Conservation (phyloP, 768 basidiomycete genomes). For the Tulasnella sp. region DNA sequence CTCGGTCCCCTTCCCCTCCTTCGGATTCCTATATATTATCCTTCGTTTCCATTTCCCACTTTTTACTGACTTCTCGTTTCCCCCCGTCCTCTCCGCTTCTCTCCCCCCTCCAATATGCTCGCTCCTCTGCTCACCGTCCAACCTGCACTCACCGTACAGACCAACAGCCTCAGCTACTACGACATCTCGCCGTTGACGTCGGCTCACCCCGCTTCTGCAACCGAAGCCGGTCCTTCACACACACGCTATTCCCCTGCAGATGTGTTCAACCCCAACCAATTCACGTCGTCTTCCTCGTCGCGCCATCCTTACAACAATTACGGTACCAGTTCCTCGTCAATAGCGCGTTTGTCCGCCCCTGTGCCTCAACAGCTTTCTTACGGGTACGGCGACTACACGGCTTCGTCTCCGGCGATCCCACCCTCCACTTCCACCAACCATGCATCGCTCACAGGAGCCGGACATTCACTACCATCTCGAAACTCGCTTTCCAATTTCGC, state of each 20-base stretch:
- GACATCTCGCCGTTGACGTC: background rate
- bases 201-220: background rate
- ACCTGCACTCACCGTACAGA: background rate
- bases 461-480: background rate
- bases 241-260: background rate
- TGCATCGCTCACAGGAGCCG: background rate
- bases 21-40: conserved; percentile 10
- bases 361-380: background rate
- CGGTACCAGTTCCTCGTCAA: background rate
- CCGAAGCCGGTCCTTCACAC: background rate
- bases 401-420: background rate
- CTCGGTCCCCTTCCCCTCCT: background rate
- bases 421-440: conserved; percentile 2
- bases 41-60: background rate
- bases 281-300: background rate
- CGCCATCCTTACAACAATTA: background rate
- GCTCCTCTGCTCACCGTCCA: background rate
- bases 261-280: background rate
- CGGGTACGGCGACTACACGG: background rate
- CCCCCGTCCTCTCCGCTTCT: background rate
- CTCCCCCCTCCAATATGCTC: background rate
- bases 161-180: background rate
- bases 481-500: background rate
- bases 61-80: background rate
- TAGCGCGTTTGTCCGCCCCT: background rate